Evolutionary conservation across 1,284 basidiomycete genomes (phyloP).

Genomic region (Cutaneotrichosporon dermatis): DNA sequence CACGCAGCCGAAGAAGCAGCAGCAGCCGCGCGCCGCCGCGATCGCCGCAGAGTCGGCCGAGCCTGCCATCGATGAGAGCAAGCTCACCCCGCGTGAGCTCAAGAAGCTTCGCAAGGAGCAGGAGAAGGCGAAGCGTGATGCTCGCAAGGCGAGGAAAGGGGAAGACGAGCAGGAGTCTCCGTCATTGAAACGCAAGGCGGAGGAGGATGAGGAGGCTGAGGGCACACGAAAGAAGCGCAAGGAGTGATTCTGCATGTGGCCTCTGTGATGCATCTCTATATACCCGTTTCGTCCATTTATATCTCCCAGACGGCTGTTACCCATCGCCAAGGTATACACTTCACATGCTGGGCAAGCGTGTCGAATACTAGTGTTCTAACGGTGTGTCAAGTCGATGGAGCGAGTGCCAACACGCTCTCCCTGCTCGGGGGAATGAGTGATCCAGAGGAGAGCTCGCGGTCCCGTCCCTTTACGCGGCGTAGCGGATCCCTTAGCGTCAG

Average conservation of each 20-base stretch:
- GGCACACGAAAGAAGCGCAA: slow-evolving; percentile 27
- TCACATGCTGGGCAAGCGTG: no score
- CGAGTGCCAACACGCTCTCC: slow-evolving; percentile 66
- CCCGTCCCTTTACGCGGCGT: slow-evolving; percentile 18
- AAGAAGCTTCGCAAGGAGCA: slow-evolving; percentile 44
- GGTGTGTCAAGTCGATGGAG: slow-evolving; percentile 30
- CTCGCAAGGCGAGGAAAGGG: slow-evolving; percentile 37
- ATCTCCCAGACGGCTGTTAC: no score
- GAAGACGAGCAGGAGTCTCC: slow-evolving; percentile 14
- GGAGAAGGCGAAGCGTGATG: slow-evolving; percentile 38
- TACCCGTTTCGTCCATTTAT: no score
- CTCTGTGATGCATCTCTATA: no score
- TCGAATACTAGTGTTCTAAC: background rate
- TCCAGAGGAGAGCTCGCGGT: slow-evolving; percentile 73
- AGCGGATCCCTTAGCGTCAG: background rate
- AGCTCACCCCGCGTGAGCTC: slow-evolving; percentile 33
- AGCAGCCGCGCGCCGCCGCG: background rate
- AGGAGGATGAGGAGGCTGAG: slow-evolving; percentile 14
- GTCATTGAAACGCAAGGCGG: slow-evolving; percentile 31
- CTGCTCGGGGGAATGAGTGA: slow-evolving; percentile 79
- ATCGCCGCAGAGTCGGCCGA: slow-evolving; percentile 15
- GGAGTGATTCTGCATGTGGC: slow-evolving; percentile 23
- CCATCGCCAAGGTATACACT: no score
- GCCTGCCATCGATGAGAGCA: slow-evolving; percentile 21
- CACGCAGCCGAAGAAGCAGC: slow-evolving; percentile 4